Evolutionary conservation across 208 protist genomes (phyloP), one percentile per base, ranked within the genome.

Genomic region (Angomonas deanei): DNA sequence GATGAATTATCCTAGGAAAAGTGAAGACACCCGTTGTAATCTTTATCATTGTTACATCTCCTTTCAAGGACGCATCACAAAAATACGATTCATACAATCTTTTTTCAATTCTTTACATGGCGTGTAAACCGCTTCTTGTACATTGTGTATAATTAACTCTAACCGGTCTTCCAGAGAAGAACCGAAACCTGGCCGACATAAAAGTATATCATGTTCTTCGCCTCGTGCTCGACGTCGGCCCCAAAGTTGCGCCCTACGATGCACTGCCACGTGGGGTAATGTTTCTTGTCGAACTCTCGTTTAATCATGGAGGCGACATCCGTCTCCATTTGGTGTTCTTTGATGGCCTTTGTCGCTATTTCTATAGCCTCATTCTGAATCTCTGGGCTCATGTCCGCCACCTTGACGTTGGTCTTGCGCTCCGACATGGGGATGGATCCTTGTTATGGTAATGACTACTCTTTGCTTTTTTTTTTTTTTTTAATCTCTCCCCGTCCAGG

Each of bases 301-400:
- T 99, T 99, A 73, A 99, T 99, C 67, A 98, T 97, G 0, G 93
- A 93, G 0, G 99, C 99, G 66, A 99, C 99, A 73, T 99, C 99
- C 70, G 99, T 99, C 75, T 99, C 98, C 72, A 99, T 97, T 57
- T 97, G 98, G 86, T 98, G 97, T 62, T 99, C 97, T 70, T 99
- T 99, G 10, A 99, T 86, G 0, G 99, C 98, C 70, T 98, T 92
- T 6, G 90, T 94, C 4, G 98, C 97, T 30, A 93, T 90, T 19
- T 99, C 97, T 34, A 99, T 78, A 23, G 98, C 98, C 50, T 99
- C 98, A 56, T 98, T 87, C 84, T 99, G 93, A 86, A 98, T 97
- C 61, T 97, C 91, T 3, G 95, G 85, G 23, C 78, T 89, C 64
- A 99, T 98, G 74, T 99, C 97, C 39, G 92, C 82, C 53, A 92